A percentile compares a stretch with the other conserved stretches of the same genome.
These are phyloP conservation scores for Cercospora beticola DNA, from an alignment of 2,329 filamentous ascomycete genomes.

Conservation along the genomic window DNA sequence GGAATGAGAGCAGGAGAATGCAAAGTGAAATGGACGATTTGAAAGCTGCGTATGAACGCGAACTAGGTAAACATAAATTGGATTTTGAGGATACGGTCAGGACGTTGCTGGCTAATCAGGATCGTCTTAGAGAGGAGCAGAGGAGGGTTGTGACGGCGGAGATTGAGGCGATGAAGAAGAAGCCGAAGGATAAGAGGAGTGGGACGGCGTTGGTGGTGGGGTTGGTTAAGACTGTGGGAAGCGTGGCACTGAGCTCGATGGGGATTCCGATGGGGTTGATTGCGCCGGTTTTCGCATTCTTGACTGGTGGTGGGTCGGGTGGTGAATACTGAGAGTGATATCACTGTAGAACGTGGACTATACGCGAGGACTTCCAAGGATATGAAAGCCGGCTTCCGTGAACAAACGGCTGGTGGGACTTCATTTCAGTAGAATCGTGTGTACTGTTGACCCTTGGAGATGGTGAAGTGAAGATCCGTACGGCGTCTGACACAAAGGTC, in stretches of 20 bases:
- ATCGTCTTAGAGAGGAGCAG: constrained; percentile 3
- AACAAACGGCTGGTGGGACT: too few species aligned
- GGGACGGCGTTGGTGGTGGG: background rate
- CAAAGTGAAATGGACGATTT: background rate
- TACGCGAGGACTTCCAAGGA: too few species aligned
- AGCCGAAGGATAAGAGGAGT: background rate
- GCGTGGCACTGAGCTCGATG: background rate
- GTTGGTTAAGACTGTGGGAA: background rate
- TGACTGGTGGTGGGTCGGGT: background rate
- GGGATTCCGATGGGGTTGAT: constrained; percentile 3
- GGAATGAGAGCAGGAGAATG: background rate
- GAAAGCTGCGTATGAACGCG: background rate
- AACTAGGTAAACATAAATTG: background rate
- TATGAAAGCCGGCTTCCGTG: too few species aligned
- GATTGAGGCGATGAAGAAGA: constrained; percentile 4
- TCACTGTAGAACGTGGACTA: too few species aligned
- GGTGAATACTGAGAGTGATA: background rate
- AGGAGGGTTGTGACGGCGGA: background rate
- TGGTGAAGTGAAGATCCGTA: too few species aligned
- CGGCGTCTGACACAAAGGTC: too few species aligned
- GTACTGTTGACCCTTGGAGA: too few species aligned
- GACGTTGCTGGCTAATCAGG: background rate
- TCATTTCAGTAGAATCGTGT: too few species aligned
- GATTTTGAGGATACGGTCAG: background rate
- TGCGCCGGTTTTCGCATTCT: background rate